Conservation (phyloP, 257 asterid species). For the Galeopsis tetrahit region DNA sequence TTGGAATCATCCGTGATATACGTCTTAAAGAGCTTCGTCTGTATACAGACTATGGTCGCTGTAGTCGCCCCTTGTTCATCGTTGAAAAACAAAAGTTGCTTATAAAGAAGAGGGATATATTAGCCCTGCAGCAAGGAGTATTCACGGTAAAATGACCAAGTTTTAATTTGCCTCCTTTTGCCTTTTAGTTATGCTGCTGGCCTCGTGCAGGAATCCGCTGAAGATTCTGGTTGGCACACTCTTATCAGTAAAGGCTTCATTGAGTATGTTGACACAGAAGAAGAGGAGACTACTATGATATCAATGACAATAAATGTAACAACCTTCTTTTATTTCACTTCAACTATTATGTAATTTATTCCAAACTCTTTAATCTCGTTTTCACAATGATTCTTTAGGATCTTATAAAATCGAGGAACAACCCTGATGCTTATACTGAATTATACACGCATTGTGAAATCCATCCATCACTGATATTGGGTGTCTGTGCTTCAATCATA, state of each 20-base stretch:
- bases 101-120: conserved; percentile 71
- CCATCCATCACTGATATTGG: conserved; percentile 85
- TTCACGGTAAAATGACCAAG: not conserved
- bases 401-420: conserved; percentile 58
- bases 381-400: conserved; percentile 46
- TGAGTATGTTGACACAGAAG: conserved; percentile 86
- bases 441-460: conserved; percentile 87
- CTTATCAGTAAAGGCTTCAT: conserved; percentile 76
- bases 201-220: conserved; percentile 57
- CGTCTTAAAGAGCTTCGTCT: conserved; percentile 80
- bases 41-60: conserved; percentile 87
- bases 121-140: conserved; percentile 78
- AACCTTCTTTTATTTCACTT: not conserved
- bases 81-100: conserved; percentile 77
- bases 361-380: no score
- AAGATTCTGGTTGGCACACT: conserved; percentile 82
- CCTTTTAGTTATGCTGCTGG: conserved; percentile 13
- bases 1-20: conserved; percentile 79
- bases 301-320: conserved; percentile 83
- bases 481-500: conserved; percentile 90
- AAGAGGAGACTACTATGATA: conserved; percentile 91
- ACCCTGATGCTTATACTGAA: conserved; percentile 75
- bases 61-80: conserved; percentile 92
- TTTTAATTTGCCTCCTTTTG: not conserved
- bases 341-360: not conserved